Evolutionary conservation across 2,329 filamentous ascomycete genomes (phyloP).

Genomic region (Fonsecaea erecta): DNA sequence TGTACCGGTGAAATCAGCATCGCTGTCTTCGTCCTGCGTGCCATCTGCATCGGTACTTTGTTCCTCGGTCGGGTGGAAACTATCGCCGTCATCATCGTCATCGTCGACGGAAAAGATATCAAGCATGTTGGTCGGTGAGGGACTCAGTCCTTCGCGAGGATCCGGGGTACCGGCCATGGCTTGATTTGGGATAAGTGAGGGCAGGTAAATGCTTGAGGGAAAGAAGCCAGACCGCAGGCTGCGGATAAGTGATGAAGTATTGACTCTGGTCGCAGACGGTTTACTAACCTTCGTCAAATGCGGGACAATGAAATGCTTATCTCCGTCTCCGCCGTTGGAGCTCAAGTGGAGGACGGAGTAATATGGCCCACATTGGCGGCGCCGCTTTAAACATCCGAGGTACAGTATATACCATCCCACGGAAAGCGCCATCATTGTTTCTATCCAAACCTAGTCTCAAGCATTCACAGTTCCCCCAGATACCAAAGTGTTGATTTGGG

Average conservation of each 20-base stretch:
- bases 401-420: too few species aligned
- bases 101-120: conserved; percentile 34
- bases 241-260: conserved; percentile 9
- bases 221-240: not conserved
- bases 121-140: conserved; percentile 30
- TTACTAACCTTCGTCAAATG: conserved; percentile 6
- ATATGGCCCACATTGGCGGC: not conserved
- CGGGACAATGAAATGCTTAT: conserved; percentile 11
- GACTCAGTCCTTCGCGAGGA: conserved; percentile 31
- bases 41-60: conserved; percentile 26
- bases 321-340: conserved; percentile 6
- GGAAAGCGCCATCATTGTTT: too few species aligned
- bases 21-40: conserved; percentile 26
- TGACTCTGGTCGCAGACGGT: not conserved
- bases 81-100: conserved; percentile 35
- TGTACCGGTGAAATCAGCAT: conserved; percentile 31
- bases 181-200: not conserved
- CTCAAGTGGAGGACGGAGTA: not conserved
- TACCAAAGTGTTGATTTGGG: too few species aligned
- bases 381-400: not conserved
- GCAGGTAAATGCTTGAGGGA: not conserved
- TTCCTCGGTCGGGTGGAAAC: conserved; percentile 29
- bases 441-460: too few species aligned
- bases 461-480: too few species aligned
- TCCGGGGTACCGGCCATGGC: conserved; percentile 32